phyloP scores from a whole-genome alignment of 306 rosid genomes.

The Ormosia emarginata region DNA sequence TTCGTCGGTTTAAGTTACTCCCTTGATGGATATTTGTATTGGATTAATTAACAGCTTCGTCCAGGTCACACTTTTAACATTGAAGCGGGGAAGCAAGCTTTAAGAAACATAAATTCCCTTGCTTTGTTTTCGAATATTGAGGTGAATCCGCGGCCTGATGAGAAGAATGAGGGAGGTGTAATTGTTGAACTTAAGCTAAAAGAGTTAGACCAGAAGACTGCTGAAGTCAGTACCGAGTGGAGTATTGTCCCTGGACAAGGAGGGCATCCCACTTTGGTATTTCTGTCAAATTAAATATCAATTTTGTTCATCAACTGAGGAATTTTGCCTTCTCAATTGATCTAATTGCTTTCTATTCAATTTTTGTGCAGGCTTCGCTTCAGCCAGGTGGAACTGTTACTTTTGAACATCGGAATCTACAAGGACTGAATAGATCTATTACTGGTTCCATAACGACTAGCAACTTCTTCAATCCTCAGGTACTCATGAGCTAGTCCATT shows the following conservation, averaged over 20 bases:
- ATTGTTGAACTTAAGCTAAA: conserved; percentile 89
- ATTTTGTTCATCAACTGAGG: not conserved
- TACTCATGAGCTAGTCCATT: conserved; percentile 15
- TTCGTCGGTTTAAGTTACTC: not conserved
- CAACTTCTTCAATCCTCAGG: conserved; percentile 87
- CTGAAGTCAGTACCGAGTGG: conserved; percentile 96
- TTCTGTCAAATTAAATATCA: not conserved
- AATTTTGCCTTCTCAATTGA: not conserved
- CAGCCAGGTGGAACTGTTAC: conserved; percentile 96
- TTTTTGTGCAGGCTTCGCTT: conserved; percentile 73
- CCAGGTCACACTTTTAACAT: conserved; percentile 79
- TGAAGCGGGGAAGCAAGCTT: conserved; percentile 98
- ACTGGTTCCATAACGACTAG: conserved; percentile 80
- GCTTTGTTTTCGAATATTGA: conserved; percentile 93
- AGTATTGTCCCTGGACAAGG: conserved; percentile 95
- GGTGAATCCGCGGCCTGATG: conserved; percentile 95
- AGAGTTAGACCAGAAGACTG: conserved; percentile 88
- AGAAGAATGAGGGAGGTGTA: conserved; percentile 90
- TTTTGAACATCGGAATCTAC: conserved; percentile 83
- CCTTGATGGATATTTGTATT: conserved; percentile 33
- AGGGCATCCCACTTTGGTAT: conserved; percentile 90
- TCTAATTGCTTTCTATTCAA: conserved; percentile 16
- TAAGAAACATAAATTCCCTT: conserved; percentile 82
- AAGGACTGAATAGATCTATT: conserved; percentile 81
- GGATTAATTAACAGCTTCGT: conserved; percentile 57